A percentile compares a stretch with the other conserved stretches of the same genome.
These are phyloP conservation scores for Macrocystidia cucumis DNA, from an alignment of 1,284 basidiomycete species.

Conservation along the genomic window DNA sequence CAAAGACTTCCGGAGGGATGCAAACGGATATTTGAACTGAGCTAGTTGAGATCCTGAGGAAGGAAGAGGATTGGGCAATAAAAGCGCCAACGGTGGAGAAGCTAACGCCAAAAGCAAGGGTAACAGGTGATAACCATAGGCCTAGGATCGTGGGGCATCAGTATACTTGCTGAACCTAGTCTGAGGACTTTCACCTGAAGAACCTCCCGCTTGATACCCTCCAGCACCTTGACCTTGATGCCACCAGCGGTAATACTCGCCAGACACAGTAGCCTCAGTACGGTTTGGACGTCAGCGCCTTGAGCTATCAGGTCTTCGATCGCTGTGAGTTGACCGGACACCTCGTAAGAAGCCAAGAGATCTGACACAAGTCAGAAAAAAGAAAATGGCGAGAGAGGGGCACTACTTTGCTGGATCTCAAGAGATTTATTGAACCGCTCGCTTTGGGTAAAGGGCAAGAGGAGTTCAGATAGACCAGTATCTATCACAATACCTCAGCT, in stretches of 20 bases:
- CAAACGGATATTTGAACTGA: slow-evolving; percentile 60
- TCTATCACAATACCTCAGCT: slow-evolving; percentile 40
- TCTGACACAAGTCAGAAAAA: slow-evolving; percentile 39
- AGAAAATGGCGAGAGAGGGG: slow-evolving; percentile 1
- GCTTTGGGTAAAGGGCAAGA: slow-evolving; percentile 80
- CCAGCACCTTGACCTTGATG: slow-evolving; percentile 82
- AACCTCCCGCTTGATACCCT: slow-evolving; percentile 87
- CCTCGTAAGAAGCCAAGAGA: slow-evolving; percentile 85
- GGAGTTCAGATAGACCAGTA: slow-evolving; percentile 88
- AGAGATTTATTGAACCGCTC: slow-evolving; percentile 88
- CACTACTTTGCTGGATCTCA: slow-evolving; percentile 92
- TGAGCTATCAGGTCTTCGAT: slow-evolving; percentile 88
- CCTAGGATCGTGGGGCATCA: slow-evolving; percentile 31
- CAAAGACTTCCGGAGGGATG: slow-evolving; percentile 74
- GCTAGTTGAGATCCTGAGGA: slow-evolving; percentile 34
- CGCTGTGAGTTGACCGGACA: slow-evolving; percentile 64
- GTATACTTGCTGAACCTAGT: neutral
- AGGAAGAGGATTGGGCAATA: slow-evolving; percentile 58
- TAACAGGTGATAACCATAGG: slow-evolving; percentile 89
- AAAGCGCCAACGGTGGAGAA: slow-evolving; percentile 59
- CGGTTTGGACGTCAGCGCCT: slow-evolving; percentile 70
- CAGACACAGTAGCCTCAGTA: slow-evolving; percentile 81
- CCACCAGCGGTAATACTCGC: slow-evolving; percentile 81
- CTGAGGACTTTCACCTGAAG: slow-evolving; percentile 53
- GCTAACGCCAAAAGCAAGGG: slow-evolving; percentile 81